Percentiles rank a stretch among this genome's conserved stretches.
These are phyloP conservation scores for Breynia disticha DNA, from an alignment of 441 rosid species.

Conservation along the genomic window DNA sequence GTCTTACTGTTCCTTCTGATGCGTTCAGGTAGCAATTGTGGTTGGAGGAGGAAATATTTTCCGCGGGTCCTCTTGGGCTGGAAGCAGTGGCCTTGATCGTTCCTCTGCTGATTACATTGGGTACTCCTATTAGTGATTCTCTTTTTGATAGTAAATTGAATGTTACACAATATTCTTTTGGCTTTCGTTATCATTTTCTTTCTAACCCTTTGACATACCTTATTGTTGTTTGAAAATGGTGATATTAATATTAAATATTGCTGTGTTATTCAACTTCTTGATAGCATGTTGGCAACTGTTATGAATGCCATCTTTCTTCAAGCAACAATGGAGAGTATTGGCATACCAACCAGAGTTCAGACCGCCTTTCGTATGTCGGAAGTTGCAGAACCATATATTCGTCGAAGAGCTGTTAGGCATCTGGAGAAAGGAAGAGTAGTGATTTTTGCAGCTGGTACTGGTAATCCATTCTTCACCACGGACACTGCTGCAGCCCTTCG, in stretches of 20 bases:
- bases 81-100: slow-evolving; percentile 88
- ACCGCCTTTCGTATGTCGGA: slow-evolving; percentile 63
- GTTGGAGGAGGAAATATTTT: slow-evolving; percentile 96
- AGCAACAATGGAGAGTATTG: slow-evolving; percentile 68
- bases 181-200: background rate
- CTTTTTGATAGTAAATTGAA: background rate
- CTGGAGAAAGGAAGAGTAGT: slow-evolving; percentile 94
- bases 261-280: background rate
- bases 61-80: slow-evolving; percentile 88
- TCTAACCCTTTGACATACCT: too few species aligned
- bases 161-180: too few species aligned
- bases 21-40: slow-evolving; percentile 72
- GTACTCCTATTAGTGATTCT: slow-evolving; percentile 25
- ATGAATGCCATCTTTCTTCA: slow-evolving; percentile 94
- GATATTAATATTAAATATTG: background rate
- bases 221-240: background rate
- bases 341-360: slow-evolving; percentile 29
- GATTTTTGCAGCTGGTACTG: slow-evolving; percentile 91
- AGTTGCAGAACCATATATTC: slow-evolving; percentile 94
- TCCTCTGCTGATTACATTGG: slow-evolving; percentile 95
- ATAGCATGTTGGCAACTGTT: slow-evolving; percentile 87
- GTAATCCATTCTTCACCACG: slow-evolving; percentile 91
- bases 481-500: slow-evolving; percentile 95
- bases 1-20: too few species aligned
- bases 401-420: slow-evolving; percentile 81